Base-by-base conservation (phyloP, 1,139 yeast genomes). In the Kodamaea anthophila region DNA sequence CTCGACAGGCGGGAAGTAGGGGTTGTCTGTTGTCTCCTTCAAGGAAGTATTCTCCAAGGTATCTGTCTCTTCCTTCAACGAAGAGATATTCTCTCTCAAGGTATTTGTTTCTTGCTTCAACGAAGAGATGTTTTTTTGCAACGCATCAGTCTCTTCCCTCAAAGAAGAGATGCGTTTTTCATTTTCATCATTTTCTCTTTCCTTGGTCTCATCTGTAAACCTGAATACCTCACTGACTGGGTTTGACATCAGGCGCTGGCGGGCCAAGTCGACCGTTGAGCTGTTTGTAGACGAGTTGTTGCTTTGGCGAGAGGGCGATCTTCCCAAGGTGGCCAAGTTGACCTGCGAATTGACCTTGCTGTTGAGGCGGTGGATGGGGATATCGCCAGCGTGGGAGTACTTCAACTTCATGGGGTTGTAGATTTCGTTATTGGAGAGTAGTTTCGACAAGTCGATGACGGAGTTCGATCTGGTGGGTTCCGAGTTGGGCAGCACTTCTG, bases 381-480 rank as follows among this genome's bases (percentile, higher is more conserved):
- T 60, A 24, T 65, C 69, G 9, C 56, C 54, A 1, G 70, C 52
- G 21, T 52, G 54, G 18, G 69, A 60, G 38, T 65, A 65, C 35
- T 50, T 52, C 37, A 65, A 51, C 35, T 59, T 61, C 51, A 66
- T 53, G 5, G 72, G 72, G 29, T 46, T 54, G 36, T 62, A 58
- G 21, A 62, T 60, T 14, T 60, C 68, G 30, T 60, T 58, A 37
- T 60, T 60, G 18, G 55, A 53, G 11, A 45, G 30, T 27, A 66
- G 43, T 35, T 64, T 63, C 15, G 64, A 49, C 31, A 66, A 52
- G 42, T 66, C 70, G 18, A 66, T 60, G 8, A 65, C 65, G 4
- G 70, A 62, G 37, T 66, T 66, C 24, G 55, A 50, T 34, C 68
- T 45, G 6, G 70, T 58, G 5, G 73, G 72, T 35, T 60, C 66